Base-by-base conservation (phyloP, 768 basidiomycete genomes). In the Chlorophyllum brunneum region DNA sequence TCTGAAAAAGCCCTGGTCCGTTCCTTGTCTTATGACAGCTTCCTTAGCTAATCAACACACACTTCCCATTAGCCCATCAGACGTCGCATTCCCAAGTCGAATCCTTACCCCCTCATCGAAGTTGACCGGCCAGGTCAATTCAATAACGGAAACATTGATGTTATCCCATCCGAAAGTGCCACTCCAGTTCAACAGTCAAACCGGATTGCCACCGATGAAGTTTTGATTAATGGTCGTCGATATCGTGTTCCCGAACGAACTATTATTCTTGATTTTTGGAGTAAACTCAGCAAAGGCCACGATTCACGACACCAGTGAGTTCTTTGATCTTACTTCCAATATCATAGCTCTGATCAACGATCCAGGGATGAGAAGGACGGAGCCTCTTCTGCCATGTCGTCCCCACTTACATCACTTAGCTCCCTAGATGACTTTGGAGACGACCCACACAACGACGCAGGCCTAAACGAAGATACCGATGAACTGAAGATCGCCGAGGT, bases 181-280 rank as follows among this genome's bases (percentile, higher is more conserved):
- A 69, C 74, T 11, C 63, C 74, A 36, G 48, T 60, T 18, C 65
- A 66, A 27, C 62, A 62, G 47, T 59, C 71, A 7, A 53, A 46
- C 11, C 67, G 76, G 57, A 73, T 87, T 39, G 65, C 77, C 29
- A 81, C 86, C 13, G 92, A 94, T 58, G 92, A 95, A 60, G 84
- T 93, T 20, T 70, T 90, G 46, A 92, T 92, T 60, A 92, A 92
- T 60, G 89, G 89, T 27, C 85, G 91, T 57, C 82, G 90, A 38
- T 98, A 97, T 69, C 77, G 94, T 61, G 86, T 98, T 20, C 97
- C 97, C 2, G 97, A 98, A 65, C 81, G 84, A 54, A 79, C 94
- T 43, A 88, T 99, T 58, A 79, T 90, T 40, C 79, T 99, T 42
- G 95, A 99, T 66, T 99, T 99, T 63, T 98, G 95, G 95, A 85